Evolutionary conservation across 306 rosid genomes (phyloP), one percentile per base, ranked within the genome.

Genomic region (Ochetophila trinervis): DNA sequence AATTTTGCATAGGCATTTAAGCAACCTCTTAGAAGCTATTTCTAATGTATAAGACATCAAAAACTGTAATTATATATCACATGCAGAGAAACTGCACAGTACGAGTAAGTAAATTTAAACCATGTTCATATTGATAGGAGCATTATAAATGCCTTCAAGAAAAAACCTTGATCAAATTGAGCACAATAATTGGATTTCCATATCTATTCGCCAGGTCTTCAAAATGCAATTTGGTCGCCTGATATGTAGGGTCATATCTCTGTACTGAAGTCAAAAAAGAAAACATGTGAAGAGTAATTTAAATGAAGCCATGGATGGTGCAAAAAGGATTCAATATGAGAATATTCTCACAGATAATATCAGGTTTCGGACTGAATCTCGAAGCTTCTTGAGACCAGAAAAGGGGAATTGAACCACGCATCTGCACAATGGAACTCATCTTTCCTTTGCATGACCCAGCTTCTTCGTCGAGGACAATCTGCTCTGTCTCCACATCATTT

Each of bases 381-480:
- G 97, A 93, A 57, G 92, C 89, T 86, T 89, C 98, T 79, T 93
- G 98, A 57, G 98, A 93, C 98, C 98, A 93, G 70, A 93, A 93
- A 59, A 93, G 98, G 9, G 98, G 98, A 72, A 93, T 87, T 53
- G 98, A 93, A 50, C 98, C 98, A 13, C 98, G 97, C 95, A 93
- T 84, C 77, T 93, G 98, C 64, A 93, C 96, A 66, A 89, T 82
- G 9, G 98, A 89, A 89, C 98, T 93, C 97, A 93, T 89, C 79
- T 82, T 86, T 5, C 98, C 98, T 75, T 79, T 84, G 80, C 85
- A 87, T 15, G 88, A 81, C 58, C 97, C 98, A 85, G 89, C 85
- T 78, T 89, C 97, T 63, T 89, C 98, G 54, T 89, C 96, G 63
- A 93, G 89, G 71, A 93, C 83, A 74, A 87, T 93, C 82, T 93